Conservation (phyloP, 805 yeast species). For the Diddensiella santjacobensis region DNA sequence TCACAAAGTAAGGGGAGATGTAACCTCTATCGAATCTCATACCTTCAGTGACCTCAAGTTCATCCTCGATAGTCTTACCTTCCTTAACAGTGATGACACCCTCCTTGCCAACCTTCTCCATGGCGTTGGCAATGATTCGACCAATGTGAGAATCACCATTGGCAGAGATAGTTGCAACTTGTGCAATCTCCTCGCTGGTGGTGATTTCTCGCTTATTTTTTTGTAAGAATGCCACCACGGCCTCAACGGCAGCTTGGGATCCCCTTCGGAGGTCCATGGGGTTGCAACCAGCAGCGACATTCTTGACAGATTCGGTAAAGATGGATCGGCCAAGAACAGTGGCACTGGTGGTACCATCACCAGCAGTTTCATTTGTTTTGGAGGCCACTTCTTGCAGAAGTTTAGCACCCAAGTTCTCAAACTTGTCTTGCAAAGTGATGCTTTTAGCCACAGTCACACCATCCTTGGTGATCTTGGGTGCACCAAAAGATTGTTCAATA, state of each 20-base stretch:
- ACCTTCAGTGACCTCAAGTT: constrained; percentile 95
- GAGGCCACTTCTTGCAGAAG: constrained; percentile 94
- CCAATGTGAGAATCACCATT: constrained; percentile 96
- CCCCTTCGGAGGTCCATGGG: constrained; percentile 98
- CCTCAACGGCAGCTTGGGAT: constrained; percentile 93
- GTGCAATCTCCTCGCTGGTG: constrained; percentile 91
- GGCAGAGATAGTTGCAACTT: constrained; percentile 96
- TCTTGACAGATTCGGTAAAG: constrained; percentile 90
- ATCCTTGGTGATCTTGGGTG: constrained; percentile 98
- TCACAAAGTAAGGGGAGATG: constrained; percentile 94
- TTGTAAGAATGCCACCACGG: constrained; percentile 80
- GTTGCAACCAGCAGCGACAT: constrained; percentile 98
- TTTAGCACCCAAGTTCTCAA: constrained; percentile 95
- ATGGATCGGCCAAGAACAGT: constrained; percentile 94
- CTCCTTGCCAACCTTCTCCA: constrained; percentile 98
- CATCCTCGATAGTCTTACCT: constrained; percentile 95
- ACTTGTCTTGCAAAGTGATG: constrained; percentile 77
- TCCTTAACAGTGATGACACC: constrained; percentile 98
- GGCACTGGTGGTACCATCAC: constrained; percentile 98
- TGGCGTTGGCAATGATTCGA: constrained; percentile 83
- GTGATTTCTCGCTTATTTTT: constrained; percentile 88
- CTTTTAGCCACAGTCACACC: constrained; percentile 97
- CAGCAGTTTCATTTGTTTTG: constrained; percentile 95
- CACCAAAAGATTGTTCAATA: constrained; percentile 93
- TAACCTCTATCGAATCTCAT: constrained; percentile 97